Percentiles rank a stretch among this genome's conserved stretches.
Evolutionary conservation across 495 filamentous ascomycete genomes (phyloP).

Genomic region (Aspergillus indologenus): DNA sequence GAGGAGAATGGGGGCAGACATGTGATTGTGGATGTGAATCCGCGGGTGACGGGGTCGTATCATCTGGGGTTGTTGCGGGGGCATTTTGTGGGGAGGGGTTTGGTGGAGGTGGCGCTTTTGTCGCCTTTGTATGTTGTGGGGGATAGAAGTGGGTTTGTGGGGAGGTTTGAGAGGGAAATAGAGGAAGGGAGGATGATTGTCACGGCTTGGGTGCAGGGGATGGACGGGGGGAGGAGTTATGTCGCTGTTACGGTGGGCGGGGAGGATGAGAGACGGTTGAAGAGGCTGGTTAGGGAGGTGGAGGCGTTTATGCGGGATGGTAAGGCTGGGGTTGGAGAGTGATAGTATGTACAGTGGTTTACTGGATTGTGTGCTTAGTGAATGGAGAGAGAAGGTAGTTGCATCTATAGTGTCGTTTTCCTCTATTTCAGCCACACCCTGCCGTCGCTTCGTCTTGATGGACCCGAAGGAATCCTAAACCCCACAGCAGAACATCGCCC

Average conservation of each 20-base stretch:
- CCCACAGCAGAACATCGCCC: background rate
- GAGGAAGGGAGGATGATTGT: background rate
- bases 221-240: background rate
- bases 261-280: background rate
- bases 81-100: conserved; percentile 5
- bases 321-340: background rate
- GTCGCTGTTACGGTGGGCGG: background rate
- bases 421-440: too few species aligned
- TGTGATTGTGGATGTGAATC: conserved; percentile 13
- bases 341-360: background rate
- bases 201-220: conserved; percentile 4
- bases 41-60: conserved; percentile 13
- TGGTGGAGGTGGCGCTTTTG: conserved; percentile 3
- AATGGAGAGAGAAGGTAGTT: too few species aligned
- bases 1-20: conserved; percentile 3
- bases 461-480: too few species aligned
- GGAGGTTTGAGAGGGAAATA: background rate
- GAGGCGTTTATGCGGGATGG: background rate
- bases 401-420: too few species aligned
- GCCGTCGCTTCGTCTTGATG: too few species aligned
- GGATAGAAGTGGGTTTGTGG: background rate
- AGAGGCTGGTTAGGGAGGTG: background rate
- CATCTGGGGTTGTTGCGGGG: conserved; percentile 9
- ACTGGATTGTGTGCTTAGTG: too few species aligned
- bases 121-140: background rate